phyloP scores from a whole-genome alignment of 2,329 filamentous ascomycete species.

The Aspergillus versicolor region DNA sequence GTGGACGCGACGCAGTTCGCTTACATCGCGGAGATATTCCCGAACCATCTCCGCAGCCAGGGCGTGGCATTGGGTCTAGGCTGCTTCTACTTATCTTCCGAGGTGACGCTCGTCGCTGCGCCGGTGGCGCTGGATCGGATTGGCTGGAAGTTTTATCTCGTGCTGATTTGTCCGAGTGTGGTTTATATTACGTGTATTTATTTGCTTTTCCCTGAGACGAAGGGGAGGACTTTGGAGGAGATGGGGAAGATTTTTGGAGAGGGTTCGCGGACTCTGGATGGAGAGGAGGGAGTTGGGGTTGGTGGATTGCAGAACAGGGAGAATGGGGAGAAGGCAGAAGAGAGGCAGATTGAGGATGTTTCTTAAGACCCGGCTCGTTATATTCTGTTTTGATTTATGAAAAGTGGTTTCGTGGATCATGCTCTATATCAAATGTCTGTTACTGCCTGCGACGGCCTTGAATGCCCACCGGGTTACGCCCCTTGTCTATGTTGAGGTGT shows the following conservation, averaged over 20 bases:
- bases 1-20: slow-evolving; percentile 47
- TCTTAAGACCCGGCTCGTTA: no score
- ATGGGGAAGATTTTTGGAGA: slow-evolving; percentile 39
- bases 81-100: slow-evolving; percentile 36
- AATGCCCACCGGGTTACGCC: no score
- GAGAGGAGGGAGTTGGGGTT: no score
- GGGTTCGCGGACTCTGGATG: neutral
- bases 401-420: no score
- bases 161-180: slow-evolving; percentile 33
- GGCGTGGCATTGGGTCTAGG: slow-evolving; percentile 39
- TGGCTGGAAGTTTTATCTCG: slow-evolving; percentile 41
- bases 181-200: slow-evolving; percentile 34
- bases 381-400: no score
- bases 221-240: slow-evolving; percentile 36
- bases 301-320: no score
- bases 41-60: slow-evolving; percentile 39
- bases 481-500: no score
- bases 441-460: no score
- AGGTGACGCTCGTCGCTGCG: slow-evolving; percentile 35
- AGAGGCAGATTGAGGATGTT: no score
- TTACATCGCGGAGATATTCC: slow-evolving; percentile 44
- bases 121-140: slow-evolving; percentile 34
- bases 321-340: no score
- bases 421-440: no score
- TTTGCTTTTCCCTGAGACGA: slow-evolving; percentile 39